These are phyloP conservation scores for Phytophthora pluvialis DNA, from an alignment of 352 stramenopile genomes.

Conservation along the genomic window DNA sequence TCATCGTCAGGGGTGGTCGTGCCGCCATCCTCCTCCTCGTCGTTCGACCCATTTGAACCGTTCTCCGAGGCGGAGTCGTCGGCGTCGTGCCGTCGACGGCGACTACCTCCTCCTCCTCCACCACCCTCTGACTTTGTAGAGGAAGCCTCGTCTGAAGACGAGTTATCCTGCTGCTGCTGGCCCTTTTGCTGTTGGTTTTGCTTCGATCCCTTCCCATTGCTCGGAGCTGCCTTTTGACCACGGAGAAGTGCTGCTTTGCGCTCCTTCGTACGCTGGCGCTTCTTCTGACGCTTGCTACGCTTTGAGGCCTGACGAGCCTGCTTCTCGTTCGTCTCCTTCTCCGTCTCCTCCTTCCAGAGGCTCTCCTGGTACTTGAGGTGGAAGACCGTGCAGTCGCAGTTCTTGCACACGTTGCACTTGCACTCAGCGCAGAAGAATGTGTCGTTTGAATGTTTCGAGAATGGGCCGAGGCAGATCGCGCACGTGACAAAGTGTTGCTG, in stretches of 20 bases:
- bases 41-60: slow-evolving; percentile 52
- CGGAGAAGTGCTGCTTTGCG: slow-evolving; percentile 72
- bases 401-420: slow-evolving; percentile 98
- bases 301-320: slow-evolving; percentile 89
- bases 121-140: slow-evolving; percentile 41
- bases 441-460: slow-evolving; percentile 95
- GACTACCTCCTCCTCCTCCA: slow-evolving; percentile 26
- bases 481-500: slow-evolving; percentile 98
- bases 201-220: slow-evolving; percentile 41
- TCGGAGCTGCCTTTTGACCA: slow-evolving; percentile 39
- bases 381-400: slow-evolving; percentile 97
- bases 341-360: slow-evolving; percentile 94
- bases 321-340: slow-evolving; percentile 91
- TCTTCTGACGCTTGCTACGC: slow-evolving; percentile 87
- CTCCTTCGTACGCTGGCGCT: slow-evolving; percentile 84
- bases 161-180: slow-evolving; percentile 53
- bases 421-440: slow-evolving; percentile 98
- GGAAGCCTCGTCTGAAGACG: slow-evolving; percentile 64
- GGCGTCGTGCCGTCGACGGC: slow-evolving; percentile 53
- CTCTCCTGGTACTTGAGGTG: slow-evolving; percentile 98
- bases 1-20: slow-evolving; percentile 39
- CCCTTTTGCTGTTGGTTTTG: slow-evolving; percentile 45
- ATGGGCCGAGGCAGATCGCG: slow-evolving; percentile 95
- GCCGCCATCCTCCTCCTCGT: slow-evolving; percentile 51
- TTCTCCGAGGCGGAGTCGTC: slow-evolving; percentile 70